Evolutionary conservation across 2,329 filamentous ascomycete genomes (phyloP), one percentile per base, ranked within the genome.

Genomic region (Ophioceras dolichostomum): DNA sequence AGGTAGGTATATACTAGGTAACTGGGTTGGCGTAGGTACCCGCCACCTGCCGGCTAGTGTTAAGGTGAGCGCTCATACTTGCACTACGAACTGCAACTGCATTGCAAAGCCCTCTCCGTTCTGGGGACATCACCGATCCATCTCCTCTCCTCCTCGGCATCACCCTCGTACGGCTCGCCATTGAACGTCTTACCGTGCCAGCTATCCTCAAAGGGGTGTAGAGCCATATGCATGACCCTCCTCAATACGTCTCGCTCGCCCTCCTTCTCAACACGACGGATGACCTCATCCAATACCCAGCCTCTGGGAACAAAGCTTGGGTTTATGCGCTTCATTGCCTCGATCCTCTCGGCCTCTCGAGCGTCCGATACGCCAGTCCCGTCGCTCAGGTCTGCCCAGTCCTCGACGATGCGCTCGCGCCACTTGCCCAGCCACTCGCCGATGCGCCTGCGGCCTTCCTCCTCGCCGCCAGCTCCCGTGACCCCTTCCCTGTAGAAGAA

Each of bases 51-150:
- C n/a, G n/a, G n/a, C n/a, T n/a, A n/a, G n/a, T n/a, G n/a, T n/a
- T n/a, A n/a, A n/a, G n/a, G n/a, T n/a, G n/a, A n/a, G n/a, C n/a
- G n/a, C n/a, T n/a, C n/a, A n/a, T n/a, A n/a, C n/a, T n/a, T n/a
- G n/a, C n/a, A n/a, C n/a, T 65, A 94, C 18, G 89, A 95, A 55
- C 86, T 94, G 60, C 91, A 98, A 55, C 85, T 94, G 57, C 91
- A 96, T 64, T 95, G 89, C 73, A 94, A 77, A 24, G 83, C 83
- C 47, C 85, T 73, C 58, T 79, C 76, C 32, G 68, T 68, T 53
- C 72, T 76, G 1, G 89, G 89, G 38, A 94, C 85, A 59, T 95
- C 87, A 2, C 83, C 81, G 47, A 79, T 85, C 66, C 85, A 94
- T 44, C 88, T 68, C 47, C 79, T 68, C 56, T 94, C 89, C 53